Percentiles rank a stretch among this genome's conserved stretches.
Conservation (phyloP, 306 rosid genomes). For the Notholithocarpus densiflorus region DNA sequence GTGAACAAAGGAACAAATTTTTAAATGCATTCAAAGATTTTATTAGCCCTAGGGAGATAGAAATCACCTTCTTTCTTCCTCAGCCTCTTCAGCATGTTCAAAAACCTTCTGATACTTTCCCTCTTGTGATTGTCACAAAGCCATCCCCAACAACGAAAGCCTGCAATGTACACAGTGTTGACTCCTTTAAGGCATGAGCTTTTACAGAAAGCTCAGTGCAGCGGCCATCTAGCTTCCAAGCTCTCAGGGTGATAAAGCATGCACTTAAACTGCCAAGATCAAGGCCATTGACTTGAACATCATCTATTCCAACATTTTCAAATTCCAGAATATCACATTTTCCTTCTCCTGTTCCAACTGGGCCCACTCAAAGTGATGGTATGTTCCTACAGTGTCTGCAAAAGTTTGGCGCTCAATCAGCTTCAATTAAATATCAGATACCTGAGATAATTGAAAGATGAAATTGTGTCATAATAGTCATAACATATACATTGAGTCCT, state of each 20-base stretch:
- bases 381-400: constrained; percentile 73
- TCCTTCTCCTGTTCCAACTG: constrained; percentile 97
- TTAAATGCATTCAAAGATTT: constrained; percentile 3
- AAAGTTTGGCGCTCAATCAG: constrained; percentile 94
- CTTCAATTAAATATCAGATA: constrained; percentile 72
- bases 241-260: constrained; percentile 85
- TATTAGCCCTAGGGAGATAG: constrained; percentile 26
- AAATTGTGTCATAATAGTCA: constrained; percentile 10
- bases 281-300: constrained; percentile 72
- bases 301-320: constrained; percentile 89
- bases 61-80: constrained; percentile 98
- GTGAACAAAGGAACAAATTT: background rate
- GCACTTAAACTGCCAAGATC: constrained; percentile 79
- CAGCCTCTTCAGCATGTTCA: constrained; percentile 99
- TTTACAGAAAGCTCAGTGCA: constrained; percentile 89
- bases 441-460: constrained; percentile 48
- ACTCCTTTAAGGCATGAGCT: constrained; percentile 92
- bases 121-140: constrained; percentile 83
- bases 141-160: constrained; percentile 88
- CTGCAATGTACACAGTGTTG: constrained; percentile 96
- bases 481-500: constrained; percentile 13
- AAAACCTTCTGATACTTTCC: constrained; percentile 82
- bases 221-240: constrained; percentile 94
- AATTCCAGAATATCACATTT: constrained; percentile 89
- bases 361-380: constrained; percentile 99